A percentile compares a stretch with the other conserved stretches of the same genome.
Conservation (phyloP, 2,329 filamentous ascomycete genomes). For the Chaetothyriales sp. region DNA sequence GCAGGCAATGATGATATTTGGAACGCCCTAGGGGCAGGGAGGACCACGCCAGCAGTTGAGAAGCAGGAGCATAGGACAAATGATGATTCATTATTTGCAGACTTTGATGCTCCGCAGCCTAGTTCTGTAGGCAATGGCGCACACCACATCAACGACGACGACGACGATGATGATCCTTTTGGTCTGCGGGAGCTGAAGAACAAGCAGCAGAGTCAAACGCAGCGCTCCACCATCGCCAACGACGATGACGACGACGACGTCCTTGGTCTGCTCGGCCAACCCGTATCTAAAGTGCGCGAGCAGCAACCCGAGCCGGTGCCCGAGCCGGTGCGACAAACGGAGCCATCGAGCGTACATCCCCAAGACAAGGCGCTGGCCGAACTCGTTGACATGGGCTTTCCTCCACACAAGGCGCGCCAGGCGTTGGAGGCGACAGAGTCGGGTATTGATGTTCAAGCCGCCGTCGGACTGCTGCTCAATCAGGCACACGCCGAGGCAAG, state of each 20-base stretch:
- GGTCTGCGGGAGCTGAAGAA: conserved; percentile 53
- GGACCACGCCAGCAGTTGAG: conserved; percentile 27
- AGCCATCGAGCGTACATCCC: conserved; percentile 24
- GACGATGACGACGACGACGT: conserved; percentile 51
- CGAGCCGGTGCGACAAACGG: conserved; percentile 16
- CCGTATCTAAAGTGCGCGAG: conserved; percentile 32
- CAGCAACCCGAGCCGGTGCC: conserved; percentile 22
- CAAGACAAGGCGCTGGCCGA: conserved; percentile 73
- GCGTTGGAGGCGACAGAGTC: conserved; percentile 68
- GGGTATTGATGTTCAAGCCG: conserved; percentile 66
- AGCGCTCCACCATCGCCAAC: not conserved
- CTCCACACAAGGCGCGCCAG: conserved; percentile 62
- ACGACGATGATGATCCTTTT: conserved; percentile 62
- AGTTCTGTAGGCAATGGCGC: conserved; percentile 17
- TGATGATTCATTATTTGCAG: conserved; percentile 46
- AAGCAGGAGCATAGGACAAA: conserved; percentile 17
- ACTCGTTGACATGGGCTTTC: conserved; percentile 88
- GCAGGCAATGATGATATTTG: conserved; percentile 51
- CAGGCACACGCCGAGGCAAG: conserved; percentile 76
- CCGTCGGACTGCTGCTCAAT: conserved; percentile 77
- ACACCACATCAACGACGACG: conserved; percentile 16
- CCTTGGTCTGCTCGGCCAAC: conserved; percentile 44
- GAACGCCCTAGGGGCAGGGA: conserved; percentile 51
- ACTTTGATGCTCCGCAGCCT: conserved; percentile 35
- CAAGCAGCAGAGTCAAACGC: conserved; percentile 15